These are phyloP conservation scores for Coemansia biformis DNA, from an alignment of 192 early-diverging fungal species.

Conservation along the genomic window DNA sequence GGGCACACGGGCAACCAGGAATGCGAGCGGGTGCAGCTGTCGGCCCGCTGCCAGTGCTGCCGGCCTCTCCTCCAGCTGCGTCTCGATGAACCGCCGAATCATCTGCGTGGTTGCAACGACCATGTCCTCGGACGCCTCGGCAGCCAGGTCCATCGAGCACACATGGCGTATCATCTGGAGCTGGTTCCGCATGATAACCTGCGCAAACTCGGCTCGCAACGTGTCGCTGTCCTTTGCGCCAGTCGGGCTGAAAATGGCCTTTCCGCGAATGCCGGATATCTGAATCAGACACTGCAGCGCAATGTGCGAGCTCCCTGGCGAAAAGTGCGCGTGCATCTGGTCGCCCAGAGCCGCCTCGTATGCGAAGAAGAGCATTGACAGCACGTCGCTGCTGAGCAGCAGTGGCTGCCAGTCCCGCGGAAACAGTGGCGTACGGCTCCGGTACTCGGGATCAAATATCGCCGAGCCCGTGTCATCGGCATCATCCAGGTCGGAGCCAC, in stretches of 20 bases:
- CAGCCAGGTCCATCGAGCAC: conserved; percentile 36
- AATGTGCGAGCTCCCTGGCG: conserved; percentile 42
- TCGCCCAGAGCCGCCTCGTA: conserved; percentile 43
- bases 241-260: conserved; percentile 23
- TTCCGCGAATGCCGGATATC: conserved; percentile 42
- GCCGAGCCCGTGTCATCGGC: conserved; percentile 5
- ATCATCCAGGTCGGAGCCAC: conserved; percentile 9
- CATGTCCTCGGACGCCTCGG: conserved; percentile 37
- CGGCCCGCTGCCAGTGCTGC: conserved; percentile 15
- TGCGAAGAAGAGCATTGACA: conserved; percentile 40
- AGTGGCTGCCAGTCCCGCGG: conserved; percentile 34
- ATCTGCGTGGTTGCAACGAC: conserved; percentile 47
- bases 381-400: conserved; percentile 33
- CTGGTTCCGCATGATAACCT: conserved; percentile 38
- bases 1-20: conserved; percentile 29
- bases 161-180: conserved; percentile 40
- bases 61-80: conserved; percentile 39
- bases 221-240: conserved; percentile 15
- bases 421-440: conserved; percentile 38
- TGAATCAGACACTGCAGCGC: conserved; percentile 46
- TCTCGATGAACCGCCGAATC: conserved; percentile 45
- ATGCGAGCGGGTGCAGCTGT: conserved; percentile 28
- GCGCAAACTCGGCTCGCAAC: conserved; percentile 33
- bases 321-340: conserved; percentile 47
- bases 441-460: conserved; percentile 22